phyloP scores from a whole-genome alignment of 1,284 basidiomycete genomes.

The Irpex sp. region DNA sequence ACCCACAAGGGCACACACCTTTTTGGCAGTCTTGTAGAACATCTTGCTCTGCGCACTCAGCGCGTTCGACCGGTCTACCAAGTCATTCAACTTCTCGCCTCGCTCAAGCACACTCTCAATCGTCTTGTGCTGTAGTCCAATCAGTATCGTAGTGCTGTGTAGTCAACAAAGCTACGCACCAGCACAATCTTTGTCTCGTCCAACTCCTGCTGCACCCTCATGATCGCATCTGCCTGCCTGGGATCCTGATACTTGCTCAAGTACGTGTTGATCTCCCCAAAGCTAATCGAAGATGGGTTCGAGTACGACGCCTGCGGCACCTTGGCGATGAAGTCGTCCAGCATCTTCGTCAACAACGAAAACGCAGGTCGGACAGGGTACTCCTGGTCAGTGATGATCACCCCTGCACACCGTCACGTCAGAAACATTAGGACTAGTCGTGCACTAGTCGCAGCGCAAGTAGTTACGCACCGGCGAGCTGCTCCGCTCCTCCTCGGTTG shows the following conservation, averaged over 20 bases:
- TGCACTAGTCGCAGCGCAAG: no score
- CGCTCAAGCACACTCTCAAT: constrained; percentile 97
- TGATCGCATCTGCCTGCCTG: constrained; percentile 95
- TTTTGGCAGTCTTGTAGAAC: constrained; percentile 82
- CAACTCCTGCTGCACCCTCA: constrained; percentile 97
- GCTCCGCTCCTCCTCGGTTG: constrained; percentile 76
- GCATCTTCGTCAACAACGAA: constrained; percentile 89
- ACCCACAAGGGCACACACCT: constrained; percentile 36
- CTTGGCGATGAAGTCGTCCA: constrained; percentile 90
- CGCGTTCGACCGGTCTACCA: constrained; percentile 93
- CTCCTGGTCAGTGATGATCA: constrained; percentile 93
- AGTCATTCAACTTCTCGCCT: constrained; percentile 96
- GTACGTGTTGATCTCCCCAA: constrained; percentile 76
- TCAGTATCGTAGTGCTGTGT: not conserved
- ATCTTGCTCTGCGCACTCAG: constrained; percentile 91
- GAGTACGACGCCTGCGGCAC: constrained; percentile 68
- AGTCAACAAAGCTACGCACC: constrained; percentile 41
- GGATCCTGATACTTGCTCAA: constrained; percentile 97
- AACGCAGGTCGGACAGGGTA: constrained; percentile 97
- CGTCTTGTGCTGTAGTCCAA: constrained; percentile 83
- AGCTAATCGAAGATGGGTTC: constrained; percentile 62
- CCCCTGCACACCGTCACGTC: constrained; percentile 45
- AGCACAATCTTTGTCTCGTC: constrained; percentile 99
- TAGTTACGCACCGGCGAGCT: constrained; percentile 65
- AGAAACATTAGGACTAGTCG: no score